A percentile compares a stretch with the other conserved stretches of the same genome.
Conservation (phyloP, 2,329 filamentous ascomycete genomes). For the Talaromyces verruculosus region DNA sequence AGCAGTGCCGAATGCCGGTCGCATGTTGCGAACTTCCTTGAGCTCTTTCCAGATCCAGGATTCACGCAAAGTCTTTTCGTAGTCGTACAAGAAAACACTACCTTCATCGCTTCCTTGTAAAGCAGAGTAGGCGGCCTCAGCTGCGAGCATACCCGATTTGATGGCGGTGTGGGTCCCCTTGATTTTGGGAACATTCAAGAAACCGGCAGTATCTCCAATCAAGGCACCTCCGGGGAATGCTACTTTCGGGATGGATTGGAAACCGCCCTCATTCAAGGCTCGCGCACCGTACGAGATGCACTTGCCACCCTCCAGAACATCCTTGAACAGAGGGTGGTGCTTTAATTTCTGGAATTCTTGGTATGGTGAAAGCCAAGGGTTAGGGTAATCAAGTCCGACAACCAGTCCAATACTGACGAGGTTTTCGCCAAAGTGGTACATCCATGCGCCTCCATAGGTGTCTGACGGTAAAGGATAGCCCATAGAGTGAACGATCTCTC, state of each 20-base stretch:
- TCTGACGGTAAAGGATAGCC: conserved; percentile 85
- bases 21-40: conserved; percentile 94
- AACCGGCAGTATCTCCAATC: conserved; percentile 93
- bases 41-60: conserved; percentile 93
- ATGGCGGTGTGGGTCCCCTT: conserved; percentile 98
- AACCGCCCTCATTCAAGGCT: conserved; percentile 89
- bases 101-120: conserved; percentile 60
- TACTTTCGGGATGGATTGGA: conserved; percentile 96
- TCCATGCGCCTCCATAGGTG: conserved; percentile 96
- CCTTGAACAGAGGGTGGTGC: conserved; percentile 86
- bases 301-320: conserved; percentile 89
- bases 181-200: conserved; percentile 96
- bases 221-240: conserved; percentile 94
- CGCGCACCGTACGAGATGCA: conserved; percentile 95
- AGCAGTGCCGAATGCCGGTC: conserved; percentile 86
- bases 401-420: conserved; percentile 89
- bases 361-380: conserved; percentile 95
- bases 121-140: conserved; percentile 82
- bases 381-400: conserved; percentile 89
- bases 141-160: conserved; percentile 95
- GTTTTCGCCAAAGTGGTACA: conserved; percentile 99
- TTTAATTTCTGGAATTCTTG: conserved; percentile 98
- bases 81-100: conserved; percentile 88
- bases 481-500: conserved; percentile 83
- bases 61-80: conserved; percentile 82